Evolutionary conservation across 352 stramenopile genomes (phyloP).

Genomic region (Globisporangium radiosum): DNA sequence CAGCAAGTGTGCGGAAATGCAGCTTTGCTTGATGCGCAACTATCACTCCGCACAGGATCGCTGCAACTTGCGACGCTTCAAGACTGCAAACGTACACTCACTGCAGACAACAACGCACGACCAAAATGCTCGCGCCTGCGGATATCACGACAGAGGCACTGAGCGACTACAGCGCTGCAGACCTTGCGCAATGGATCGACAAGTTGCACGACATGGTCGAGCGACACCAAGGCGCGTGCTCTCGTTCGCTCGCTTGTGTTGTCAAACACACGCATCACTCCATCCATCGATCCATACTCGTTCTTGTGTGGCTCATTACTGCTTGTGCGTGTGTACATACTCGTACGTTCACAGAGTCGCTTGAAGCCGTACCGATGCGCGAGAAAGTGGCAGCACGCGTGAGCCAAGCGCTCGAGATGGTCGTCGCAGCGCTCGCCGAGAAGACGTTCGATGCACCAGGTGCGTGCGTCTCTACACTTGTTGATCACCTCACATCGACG

Average conservation of each 20-base stretch:
- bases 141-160: conserved; percentile 1
- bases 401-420: conserved; percentile 8
- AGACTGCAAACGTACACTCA: too few relatives aligned
- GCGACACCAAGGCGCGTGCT: conserved; percentile 15
- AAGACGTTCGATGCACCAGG: conserved; percentile 19
- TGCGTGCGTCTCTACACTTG: not conserved
- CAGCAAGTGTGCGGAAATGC: too few relatives aligned
- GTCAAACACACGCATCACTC: too few relatives aligned
- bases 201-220: conserved; percentile 30
- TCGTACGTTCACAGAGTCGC: conserved; percentile 6
- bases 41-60: not conserved
- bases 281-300: too few relatives aligned
- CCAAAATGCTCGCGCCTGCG: conserved; percentile 1
- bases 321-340: too few relatives aligned
- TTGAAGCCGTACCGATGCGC: conserved; percentile 14
- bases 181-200: conserved; percentile 27
- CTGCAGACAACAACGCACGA: too few relatives aligned
- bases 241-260: not conserved
- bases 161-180: not conserved
- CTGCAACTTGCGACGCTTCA: too few relatives aligned
- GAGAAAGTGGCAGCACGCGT: conserved; percentile 16
- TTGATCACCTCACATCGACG: not conserved
- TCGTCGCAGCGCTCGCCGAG: conserved; percentile 1
- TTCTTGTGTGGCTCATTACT: too few relatives aligned
- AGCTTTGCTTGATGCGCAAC: not conserved